Percentiles rank a stretch among this genome's conserved stretches.
Evolutionary conservation across 495 filamentous ascomycete genomes (phyloP).

Genomic region (Sporormia fimetaria): DNA sequence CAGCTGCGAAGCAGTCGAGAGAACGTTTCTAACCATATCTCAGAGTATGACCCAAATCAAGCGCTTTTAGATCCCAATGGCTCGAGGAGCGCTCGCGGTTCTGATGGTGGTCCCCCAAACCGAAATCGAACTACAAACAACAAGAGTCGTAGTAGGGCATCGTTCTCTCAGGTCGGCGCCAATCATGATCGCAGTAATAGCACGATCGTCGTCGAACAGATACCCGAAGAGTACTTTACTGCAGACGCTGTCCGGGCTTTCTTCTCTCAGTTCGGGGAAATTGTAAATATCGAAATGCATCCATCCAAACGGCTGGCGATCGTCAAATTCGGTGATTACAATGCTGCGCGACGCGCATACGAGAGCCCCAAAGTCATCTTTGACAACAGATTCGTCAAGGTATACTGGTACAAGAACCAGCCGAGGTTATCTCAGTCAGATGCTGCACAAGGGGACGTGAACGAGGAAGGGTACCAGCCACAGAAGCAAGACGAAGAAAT

Average conservation of each 20-base stretch:
- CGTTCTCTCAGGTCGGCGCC: conserved; percentile 66
- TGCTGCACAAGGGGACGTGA: conserved; percentile 19
- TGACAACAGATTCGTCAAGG: conserved; percentile 94
- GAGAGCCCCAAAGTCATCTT: conserved; percentile 90
- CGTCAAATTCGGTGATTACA: conserved; percentile 66
- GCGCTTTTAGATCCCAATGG: too few species aligned
- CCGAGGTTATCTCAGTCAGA: conserved; percentile 32
- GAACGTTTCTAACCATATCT: not conserved
- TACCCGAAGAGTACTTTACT: conserved; percentile 74
- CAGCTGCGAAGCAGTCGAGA: too few species aligned
- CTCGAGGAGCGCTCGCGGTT: too few species aligned
- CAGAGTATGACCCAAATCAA: conserved; percentile 77
- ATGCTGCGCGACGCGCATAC: conserved; percentile 68
- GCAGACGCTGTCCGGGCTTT: conserved; percentile 66
- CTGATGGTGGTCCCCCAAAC: too few species aligned
- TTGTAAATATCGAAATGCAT: conserved; percentile 63
- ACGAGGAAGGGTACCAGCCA: not conserved
- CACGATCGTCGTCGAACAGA: conserved; percentile 82
- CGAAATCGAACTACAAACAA: too few species aligned
- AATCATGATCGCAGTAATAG: conserved; percentile 63
- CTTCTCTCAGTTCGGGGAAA: conserved; percentile 74
- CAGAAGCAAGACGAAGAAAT: conserved; percentile 34
- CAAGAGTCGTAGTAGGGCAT: conserved; percentile 44
- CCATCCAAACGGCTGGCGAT: conserved; percentile 66
- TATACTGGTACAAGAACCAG: conserved; percentile 81